These are phyloP conservation scores for Apiospora marii DNA, from an alignment of 2,329 filamentous ascomycete species.

Conservation along the genomic window DNA sequence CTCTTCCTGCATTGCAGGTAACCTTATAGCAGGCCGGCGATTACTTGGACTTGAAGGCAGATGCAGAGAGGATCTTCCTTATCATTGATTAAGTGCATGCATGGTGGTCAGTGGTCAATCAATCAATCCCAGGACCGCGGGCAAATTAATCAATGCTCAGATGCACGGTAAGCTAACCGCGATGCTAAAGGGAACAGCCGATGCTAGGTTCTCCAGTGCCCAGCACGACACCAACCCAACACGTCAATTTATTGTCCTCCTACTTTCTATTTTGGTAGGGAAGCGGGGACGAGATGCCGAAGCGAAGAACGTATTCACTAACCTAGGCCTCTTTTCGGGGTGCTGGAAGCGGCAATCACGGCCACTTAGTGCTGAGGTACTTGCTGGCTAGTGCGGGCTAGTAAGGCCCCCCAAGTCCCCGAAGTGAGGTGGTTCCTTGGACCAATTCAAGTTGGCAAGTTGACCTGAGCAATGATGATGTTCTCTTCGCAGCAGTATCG, in stretches of 20 bases:
- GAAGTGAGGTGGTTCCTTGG: too few relatives aligned
- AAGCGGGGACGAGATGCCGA: slow-evolving; percentile 1
- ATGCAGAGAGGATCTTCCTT: neutral
- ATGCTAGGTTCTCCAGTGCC: neutral
- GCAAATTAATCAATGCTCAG: neutral
- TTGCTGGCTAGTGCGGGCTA: neutral
- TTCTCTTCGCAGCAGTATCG: neutral
- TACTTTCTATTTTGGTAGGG: neutral
- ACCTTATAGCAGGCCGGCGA: neutral
- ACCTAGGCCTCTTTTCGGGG: neutral
- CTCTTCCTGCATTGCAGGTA: neutral
- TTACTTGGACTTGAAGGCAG: neutral
- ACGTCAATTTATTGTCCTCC: slow-evolving; percentile 8
- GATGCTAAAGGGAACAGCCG: slow-evolving; percentile 17
- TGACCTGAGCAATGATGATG: neutral
- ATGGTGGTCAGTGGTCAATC: neutral
- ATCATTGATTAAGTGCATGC: neutral
- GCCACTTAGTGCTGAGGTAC: slow-evolving; percentile 4
- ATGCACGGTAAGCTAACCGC: slow-evolving; percentile 12
- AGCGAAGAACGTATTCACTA: neutral
- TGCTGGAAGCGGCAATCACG: slow-evolving; percentile 12
- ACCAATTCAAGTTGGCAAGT: neutral
- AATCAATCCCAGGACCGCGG: neutral
- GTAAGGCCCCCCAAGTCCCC: neutral
- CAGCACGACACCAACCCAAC: neutral